A percentile compares a stretch with the other conserved stretches of the same genome.
These are phyloP conservation scores for Talaromyces atroroseus DNA, from an alignment of 2,329 filamentous ascomycete genomes.

Conservation along the genomic window DNA sequence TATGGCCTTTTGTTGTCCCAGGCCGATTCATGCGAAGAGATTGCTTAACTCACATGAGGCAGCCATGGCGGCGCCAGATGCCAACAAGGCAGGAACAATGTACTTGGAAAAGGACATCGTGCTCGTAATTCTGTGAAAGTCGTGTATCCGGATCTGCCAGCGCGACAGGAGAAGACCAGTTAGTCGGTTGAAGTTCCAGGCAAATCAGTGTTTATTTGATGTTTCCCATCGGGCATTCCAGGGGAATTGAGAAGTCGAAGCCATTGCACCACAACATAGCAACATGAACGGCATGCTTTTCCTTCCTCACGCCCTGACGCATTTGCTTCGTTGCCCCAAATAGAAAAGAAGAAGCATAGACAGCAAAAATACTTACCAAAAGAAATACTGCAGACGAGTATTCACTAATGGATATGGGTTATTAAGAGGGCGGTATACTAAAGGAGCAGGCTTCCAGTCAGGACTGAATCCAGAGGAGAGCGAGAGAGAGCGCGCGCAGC, in stretches of 20 bases:
- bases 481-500: too few relatives aligned
- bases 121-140: constrained; percentile 8
- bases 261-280: background rate
- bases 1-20: too few relatives aligned
- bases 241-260: background rate
- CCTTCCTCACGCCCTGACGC: background rate
- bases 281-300: background rate
- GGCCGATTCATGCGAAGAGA: background rate
- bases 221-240: constrained; percentile 4
- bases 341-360: background rate
- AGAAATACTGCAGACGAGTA: background rate
- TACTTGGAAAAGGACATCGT: constrained; percentile 52
- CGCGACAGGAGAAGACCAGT: background rate
- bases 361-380: background rate
- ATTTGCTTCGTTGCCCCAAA: background rate
- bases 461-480: constrained; percentile 1
- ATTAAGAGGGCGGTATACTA: constrained; percentile 7
- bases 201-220: background rate
- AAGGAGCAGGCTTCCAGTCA: background rate
- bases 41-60: constrained; percentile 24
- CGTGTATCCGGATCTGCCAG: constrained; percentile 3
- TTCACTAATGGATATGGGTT: background rate
- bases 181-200: background rate
- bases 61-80: constrained; percentile 49
- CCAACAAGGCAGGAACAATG: constrained; percentile 52